A percentile compares a stretch with the other conserved stretches of the same genome.
These are phyloP conservation scores for Metschnikowia kofuensis DNA, from an alignment of 805 yeast genomes.

Conservation along the genomic window DNA sequence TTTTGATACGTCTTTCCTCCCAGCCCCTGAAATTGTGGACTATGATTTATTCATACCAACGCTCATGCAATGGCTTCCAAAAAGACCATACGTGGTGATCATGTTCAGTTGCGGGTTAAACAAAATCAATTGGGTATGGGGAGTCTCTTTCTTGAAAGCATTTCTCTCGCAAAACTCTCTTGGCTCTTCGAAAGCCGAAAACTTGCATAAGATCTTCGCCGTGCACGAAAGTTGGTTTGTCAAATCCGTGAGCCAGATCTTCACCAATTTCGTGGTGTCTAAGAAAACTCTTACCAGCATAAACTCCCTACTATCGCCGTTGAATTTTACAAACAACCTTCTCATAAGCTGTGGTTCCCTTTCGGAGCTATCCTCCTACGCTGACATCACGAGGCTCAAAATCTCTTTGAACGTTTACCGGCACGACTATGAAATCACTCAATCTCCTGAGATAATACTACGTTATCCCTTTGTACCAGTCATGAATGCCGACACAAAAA, in stretches of 20 bases:
- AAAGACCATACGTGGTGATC: constrained; percentile 59
- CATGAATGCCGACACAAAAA: constrained; percentile 21
- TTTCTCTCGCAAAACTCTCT: constrained; percentile 50
- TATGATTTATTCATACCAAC: constrained; percentile 55
- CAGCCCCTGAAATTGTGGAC: constrained; percentile 47
- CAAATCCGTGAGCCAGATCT: constrained; percentile 69
- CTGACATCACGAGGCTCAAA: constrained; percentile 76
- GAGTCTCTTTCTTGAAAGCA: constrained; percentile 49
- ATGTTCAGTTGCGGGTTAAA: constrained; percentile 82
- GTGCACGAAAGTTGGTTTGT: constrained; percentile 93
- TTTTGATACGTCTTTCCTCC: constrained; percentile 79
- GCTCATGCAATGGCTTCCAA: constrained; percentile 57
- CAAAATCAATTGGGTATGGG: constrained; percentile 68
- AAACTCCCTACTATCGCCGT: constrained; percentile 17
- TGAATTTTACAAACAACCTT: constrained; percentile 8
- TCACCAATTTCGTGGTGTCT: constrained; percentile 54
- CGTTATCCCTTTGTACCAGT: constrained; percentile 17
- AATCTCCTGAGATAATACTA: constrained; percentile 13
- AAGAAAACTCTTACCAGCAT: constrained; percentile 27
- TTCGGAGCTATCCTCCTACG: constrained; percentile 51
- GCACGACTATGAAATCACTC: constrained; percentile 49
- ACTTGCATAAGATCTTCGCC: constrained; percentile 60
- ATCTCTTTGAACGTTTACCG: constrained; percentile 74
- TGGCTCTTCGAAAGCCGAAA: constrained; percentile 44
- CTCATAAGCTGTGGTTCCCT: constrained; percentile 26